Conservation (phyloP, 1,284 basidiomycete species). For the Abortiporus biennis region DNA sequence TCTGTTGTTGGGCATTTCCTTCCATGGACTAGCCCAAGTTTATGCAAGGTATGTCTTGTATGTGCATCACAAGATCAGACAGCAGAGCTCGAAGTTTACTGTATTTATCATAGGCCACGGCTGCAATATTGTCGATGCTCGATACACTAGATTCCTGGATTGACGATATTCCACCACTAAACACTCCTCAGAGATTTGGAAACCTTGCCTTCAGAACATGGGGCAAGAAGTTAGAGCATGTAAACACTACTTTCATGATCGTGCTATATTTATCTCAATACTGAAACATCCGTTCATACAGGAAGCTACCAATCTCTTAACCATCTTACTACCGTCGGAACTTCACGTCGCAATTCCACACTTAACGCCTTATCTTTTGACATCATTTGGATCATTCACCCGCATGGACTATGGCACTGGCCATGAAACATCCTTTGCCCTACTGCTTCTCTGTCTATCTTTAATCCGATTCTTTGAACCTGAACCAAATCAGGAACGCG, state of each 20-base stretch:
- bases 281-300: conserved; percentile 25
- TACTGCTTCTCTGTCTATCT: conserved; percentile 70
- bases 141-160: conserved; percentile 76
- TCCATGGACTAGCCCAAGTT: conserved; percentile 29
- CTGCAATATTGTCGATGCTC: conserved; percentile 54
- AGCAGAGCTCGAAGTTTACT: conserved; percentile 6
- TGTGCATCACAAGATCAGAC: neutral
- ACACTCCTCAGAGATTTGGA: conserved; percentile 89
- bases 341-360: conserved; percentile 47
- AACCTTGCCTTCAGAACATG: conserved; percentile 91
- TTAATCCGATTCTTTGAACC: conserved; percentile 59
- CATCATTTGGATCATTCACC: conserved; percentile 86
- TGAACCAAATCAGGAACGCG: conserved; percentile 47
- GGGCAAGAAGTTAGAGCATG: conserved; percentile 77
- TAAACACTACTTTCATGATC: conserved; percentile 29
- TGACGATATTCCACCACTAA: conserved; percentile 72
- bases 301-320: conserved; percentile 58
- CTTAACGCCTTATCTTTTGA: conserved; percentile 71
- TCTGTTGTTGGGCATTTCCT: conserved; percentile 60
- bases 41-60: conserved; percentile 6
- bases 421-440: conserved; percentile 85
- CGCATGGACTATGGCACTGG: conserved; percentile 97
- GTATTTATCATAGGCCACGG: conserved; percentile 13
- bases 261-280: neutral
- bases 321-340: conserved; percentile 39